Evolutionary conservation across 768 basidiomycete species (phyloP).

Genomic region (Butyriboletus loyo): DNA sequence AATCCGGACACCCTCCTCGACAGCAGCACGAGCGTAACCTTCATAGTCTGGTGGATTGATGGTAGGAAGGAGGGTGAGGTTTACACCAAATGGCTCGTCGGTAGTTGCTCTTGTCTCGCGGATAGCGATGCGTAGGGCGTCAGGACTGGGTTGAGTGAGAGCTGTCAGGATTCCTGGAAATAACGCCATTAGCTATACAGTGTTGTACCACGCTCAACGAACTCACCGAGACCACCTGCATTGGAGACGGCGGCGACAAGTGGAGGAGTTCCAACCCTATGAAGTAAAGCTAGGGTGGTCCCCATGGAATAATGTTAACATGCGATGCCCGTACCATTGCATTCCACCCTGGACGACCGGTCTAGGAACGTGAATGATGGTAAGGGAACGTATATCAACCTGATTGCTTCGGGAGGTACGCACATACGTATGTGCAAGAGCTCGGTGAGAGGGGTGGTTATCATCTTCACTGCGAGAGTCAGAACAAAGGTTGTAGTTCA

Average conservation of each 20-base stretch:
- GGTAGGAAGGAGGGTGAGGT: slow-evolving; percentile 81
- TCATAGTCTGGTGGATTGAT: slow-evolving; percentile 92
- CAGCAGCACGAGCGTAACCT: slow-evolving; percentile 75
- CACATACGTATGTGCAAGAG: slow-evolving; percentile 66
- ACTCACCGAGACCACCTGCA: slow-evolving; percentile 73
- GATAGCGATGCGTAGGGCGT: slow-evolving; percentile 76
- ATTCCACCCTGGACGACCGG: slow-evolving; percentile 87
- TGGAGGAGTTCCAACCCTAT: slow-evolving; percentile 75
- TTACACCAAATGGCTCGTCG: slow-evolving; percentile 78
- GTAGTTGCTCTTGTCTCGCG: slow-evolving; percentile 70
- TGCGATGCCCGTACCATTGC: slow-evolving; percentile 62
- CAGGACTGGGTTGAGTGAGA: slow-evolving; percentile 82
- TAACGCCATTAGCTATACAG: neutral
- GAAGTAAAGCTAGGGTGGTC: neutral
- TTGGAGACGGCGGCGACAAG: slow-evolving; percentile 79
- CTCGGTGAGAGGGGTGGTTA: slow-evolving; percentile 58
- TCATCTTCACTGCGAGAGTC: slow-evolving; percentile 27
- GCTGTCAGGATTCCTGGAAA: slow-evolving; percentile 74
- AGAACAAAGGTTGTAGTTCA: neutral
- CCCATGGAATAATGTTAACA: neutral
- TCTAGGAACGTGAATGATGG: slow-evolving; percentile 32
- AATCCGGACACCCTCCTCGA: slow-evolving; percentile 84
- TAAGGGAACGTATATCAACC: neutral
- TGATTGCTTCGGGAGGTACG: slow-evolving; percentile 21
- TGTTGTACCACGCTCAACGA: neutral